A percentile compares a stretch with the other conserved stretches of the same genome.
phyloP scores from a whole-genome alignment of 345 rosid species.

The Physaria fendleri region DNA sequence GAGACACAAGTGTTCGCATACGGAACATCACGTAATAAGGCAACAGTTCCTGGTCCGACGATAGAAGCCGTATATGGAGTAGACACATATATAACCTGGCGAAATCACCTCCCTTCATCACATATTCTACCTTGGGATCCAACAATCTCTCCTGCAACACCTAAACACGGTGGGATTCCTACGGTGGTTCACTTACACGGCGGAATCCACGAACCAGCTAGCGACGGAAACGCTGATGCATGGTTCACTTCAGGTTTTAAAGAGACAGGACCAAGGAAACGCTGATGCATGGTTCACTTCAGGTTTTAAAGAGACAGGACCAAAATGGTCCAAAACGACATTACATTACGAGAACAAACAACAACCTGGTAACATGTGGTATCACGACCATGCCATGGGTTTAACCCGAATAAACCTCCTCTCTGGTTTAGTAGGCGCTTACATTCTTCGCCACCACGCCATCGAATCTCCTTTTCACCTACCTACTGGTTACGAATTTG shows the following conservation, averaged over 20 bases:
- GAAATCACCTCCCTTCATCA: conserved; percentile 68
- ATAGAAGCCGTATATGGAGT: conserved; percentile 75
- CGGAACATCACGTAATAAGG: conserved; percentile 48
- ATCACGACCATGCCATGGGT: conserved; percentile 95
- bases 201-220: conserved; percentile 58
- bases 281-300: conserved; percentile 73
- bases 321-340: conserved; percentile 56
- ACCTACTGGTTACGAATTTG: conserved; percentile 50
- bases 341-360: conserved; percentile 60
- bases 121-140: conserved; percentile 95
- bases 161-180: conserved; percentile 57
- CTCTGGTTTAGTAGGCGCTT: conserved; percentile 82
- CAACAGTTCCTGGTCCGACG: conserved; percentile 90
- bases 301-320: conserved; percentile 51
- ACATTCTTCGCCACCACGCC: conserved; percentile 49
- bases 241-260: conserved; percentile 76
- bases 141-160: conserved; percentile 64
- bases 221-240: conserved; percentile 64
- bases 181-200: conserved; percentile 98
- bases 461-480: conserved; percentile 54
- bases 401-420: conserved; percentile 78
- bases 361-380: conserved; percentile 93
- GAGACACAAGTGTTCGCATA: conserved; percentile 72
- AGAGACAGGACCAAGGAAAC: conserved; percentile 64
- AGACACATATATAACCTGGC: conserved; percentile 64